Conservation (phyloP, 2,329 filamentous ascomycete genomes). For the Hortaea werneckii region DNA sequence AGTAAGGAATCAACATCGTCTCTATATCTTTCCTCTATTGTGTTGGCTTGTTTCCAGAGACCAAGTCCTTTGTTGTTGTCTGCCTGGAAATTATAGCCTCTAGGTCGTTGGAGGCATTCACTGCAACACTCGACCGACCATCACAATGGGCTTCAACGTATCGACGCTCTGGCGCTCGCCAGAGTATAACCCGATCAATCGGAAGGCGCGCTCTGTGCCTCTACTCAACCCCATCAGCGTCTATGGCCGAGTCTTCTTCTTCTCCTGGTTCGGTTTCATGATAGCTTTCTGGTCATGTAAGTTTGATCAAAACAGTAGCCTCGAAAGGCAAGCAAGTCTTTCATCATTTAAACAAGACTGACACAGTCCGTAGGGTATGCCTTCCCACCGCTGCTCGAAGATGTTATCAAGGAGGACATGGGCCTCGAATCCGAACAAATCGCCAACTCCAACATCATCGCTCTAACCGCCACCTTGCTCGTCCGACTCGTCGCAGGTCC, state of each 20-base stretch:
- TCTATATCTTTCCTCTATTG: too few relatives aligned
- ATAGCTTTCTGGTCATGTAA: conserved; percentile 74
- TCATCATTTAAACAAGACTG: not conserved
- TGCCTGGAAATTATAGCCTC: too few relatives aligned
- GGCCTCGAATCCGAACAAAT: conserved; percentile 60
- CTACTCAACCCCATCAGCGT: conserved; percentile 66
- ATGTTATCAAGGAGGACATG: conserved; percentile 72
- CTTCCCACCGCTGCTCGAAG: conserved; percentile 70
- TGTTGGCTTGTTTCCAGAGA: too few relatives aligned
- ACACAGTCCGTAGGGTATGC: conserved; percentile 51
- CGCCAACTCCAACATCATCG: conserved; percentile 84
- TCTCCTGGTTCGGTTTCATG: conserved; percentile 79
- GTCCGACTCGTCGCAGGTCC: conserved; percentile 71
- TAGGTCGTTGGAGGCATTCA: too few relatives aligned
- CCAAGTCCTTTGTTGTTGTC: too few relatives aligned
- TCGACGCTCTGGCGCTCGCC: conserved; percentile 38
- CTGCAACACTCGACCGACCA: too few relatives aligned
- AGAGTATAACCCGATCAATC: conserved; percentile 72
- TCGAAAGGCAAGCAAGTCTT: not conserved
- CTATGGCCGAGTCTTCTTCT: conserved; percentile 83
- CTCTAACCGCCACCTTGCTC: conserved; percentile 62
- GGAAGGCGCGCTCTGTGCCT: conserved; percentile 72
- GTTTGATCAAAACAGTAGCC: conserved; percentile 10
- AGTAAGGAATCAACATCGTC: too few relatives aligned
- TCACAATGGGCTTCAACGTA: conserved; percentile 3